Evolutionary conservation across 768 basidiomycete genomes (phyloP), one percentile per base, ranked within the genome.

Genomic region (Leccinum obscurum): DNA sequence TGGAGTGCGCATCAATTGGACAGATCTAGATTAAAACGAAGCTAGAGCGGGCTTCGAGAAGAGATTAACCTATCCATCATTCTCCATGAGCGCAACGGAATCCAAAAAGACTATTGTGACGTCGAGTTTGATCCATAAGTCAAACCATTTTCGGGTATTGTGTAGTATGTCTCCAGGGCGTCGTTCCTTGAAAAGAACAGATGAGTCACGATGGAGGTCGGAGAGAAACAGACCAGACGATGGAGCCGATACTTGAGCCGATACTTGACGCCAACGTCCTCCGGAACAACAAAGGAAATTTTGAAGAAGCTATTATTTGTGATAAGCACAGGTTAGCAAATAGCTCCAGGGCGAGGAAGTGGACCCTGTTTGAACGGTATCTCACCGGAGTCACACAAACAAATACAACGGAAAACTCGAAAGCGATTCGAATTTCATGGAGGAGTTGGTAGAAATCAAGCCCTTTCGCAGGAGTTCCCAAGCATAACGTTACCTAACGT

Each of bases 181-280:
- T 22, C 28, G 8, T 11, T 41, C 11, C 48, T 11, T 1, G n/a
- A 53, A 13, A 2, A n/a, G 3, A 28, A 26, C 22, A 44, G 44
- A 10, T 14, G 46, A 17, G 20, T 26, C 26, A 14, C 22, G 30
- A 28, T 53, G 62, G 52, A 63, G 56, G 37, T 51, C 56, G 52
- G 62, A 1, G 26, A 44, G 56, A 30, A 24, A 37, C n/a, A 14
- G 6, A 20, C 15, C 26, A 17, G 15, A 39, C 6, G 8, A 39
- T 11, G 6, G 52, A 28, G 35, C 10, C n/a, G 24, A 49, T 26
- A 26, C 26, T 26, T 30, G 8, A 32, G 35, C 10, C n/a, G 24
- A 49, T 26, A 26, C 26, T 26, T 30, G 8, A 32, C 10, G 30
- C 30, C 30, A 32, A 11, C 30, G 9, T 4, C 10, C 32, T 11